Conservation (phyloP, 352 stramenopile species). For the Phytophthora ramorum region DNA sequence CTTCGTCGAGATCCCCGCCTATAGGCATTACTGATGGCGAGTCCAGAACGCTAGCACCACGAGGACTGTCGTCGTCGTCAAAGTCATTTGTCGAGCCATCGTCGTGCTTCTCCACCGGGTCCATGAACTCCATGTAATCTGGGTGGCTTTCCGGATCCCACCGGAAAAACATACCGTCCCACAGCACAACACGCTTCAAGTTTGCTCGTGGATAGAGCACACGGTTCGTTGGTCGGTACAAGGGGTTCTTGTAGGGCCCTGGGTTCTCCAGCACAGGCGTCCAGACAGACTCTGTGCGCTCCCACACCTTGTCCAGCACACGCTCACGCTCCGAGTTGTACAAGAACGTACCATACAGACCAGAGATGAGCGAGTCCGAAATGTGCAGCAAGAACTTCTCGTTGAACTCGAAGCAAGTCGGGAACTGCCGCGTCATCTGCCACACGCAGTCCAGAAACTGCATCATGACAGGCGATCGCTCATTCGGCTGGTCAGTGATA, state of each 20-base stretch:
- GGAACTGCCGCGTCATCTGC: slow-evolving; percentile 90
- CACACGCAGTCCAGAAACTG: slow-evolving; percentile 90
- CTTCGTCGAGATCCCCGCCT: slow-evolving; percentile 58
- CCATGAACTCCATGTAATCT: slow-evolving; percentile 90
- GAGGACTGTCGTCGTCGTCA: slow-evolving; percentile 40
- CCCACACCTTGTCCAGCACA: slow-evolving; percentile 86
- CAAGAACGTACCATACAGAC: slow-evolving; percentile 84
- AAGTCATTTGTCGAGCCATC: slow-evolving; percentile 42
- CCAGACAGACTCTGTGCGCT: slow-evolving; percentile 87
- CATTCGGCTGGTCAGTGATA: slow-evolving; percentile 78
- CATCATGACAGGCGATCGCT: slow-evolving; percentile 87
- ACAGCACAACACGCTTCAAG: slow-evolving; percentile 86
- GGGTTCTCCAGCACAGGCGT: slow-evolving; percentile 79
- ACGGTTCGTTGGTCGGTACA: slow-evolving; percentile 81
- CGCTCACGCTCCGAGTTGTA: slow-evolving; percentile 89
- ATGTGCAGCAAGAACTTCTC: slow-evolving; percentile 87
- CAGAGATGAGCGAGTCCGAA: slow-evolving; percentile 79
- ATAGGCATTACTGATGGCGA: slow-evolving; percentile 56
- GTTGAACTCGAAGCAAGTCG: slow-evolving; percentile 91
- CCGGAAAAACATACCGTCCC: slow-evolving; percentile 88
- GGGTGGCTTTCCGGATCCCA: slow-evolving; percentile 87
- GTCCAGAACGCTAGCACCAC: slow-evolving; percentile 32
- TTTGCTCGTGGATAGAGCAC: slow-evolving; percentile 88
- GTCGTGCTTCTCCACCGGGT: slow-evolving; percentile 52
- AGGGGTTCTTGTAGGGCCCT: slow-evolving; percentile 70